Evolutionary conservation across 2,329 filamentous ascomycete genomes (phyloP), one percentile per base, ranked within the genome.

Genomic region (Clarireedia sp.): DNA sequence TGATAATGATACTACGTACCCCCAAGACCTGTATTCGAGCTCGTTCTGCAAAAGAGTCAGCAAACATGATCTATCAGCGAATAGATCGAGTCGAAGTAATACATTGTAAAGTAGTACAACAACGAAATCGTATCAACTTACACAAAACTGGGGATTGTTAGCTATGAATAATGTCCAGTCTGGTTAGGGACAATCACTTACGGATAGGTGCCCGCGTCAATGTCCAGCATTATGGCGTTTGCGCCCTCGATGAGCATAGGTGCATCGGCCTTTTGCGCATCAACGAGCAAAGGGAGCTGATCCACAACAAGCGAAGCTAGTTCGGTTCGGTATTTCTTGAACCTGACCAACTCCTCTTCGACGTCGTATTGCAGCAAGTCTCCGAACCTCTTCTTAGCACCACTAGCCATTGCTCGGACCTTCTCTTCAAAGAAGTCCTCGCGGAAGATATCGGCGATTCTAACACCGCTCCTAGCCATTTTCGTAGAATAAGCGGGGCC

Each of bases 191-290:
- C 2, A 41, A 41, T 3, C 10, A 68, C 68, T 48, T 69, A 74
- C 36, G 82, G 82, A 63, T 84, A 85, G 46, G 60, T 64, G 5
- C 62, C 63, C 60, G 76, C 78, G 63, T 80, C 80, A 47, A 87
- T 75, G 66, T 87, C 84, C 53, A 87, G 73, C 82, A 88, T 85
- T 51, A 86, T 73, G 3, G 79, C 79, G 63, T 86, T 81, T 38
- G 83, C 83, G 52, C 85, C 86, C 71, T 90, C 86, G 10, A 89
- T 76, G 2, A 89, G 74, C 60, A 89, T 83, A 54, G 78, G 78
- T 38, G 73, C 74, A 38, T 81, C 78, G 54, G 73, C 72, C 54
- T 79, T 71, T 66, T 88, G 83, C 1, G 82, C 83, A 9, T 74
- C 73, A 56, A 76, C 73, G 66, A 90, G 80, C 53, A 87, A 80